These are phyloP conservation scores for Racocetra persica DNA, from an alignment of 371 early-diverging fungal species.

Conservation along the genomic window DNA sequence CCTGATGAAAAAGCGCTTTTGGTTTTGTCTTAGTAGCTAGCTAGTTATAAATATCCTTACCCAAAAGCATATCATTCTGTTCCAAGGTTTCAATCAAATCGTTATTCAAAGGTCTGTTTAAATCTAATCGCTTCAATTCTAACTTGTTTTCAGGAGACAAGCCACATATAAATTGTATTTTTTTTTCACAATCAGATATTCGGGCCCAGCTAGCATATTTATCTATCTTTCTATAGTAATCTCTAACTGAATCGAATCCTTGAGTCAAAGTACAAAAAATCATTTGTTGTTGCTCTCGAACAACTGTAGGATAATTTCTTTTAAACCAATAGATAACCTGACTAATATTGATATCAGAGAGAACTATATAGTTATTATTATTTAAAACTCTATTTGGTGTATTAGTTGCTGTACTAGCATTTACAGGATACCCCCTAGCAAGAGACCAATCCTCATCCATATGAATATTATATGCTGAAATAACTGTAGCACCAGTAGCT, in stretches of 20 bases:
- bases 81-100: neutral
- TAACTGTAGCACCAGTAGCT: neutral
- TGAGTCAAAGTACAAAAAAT: no score
- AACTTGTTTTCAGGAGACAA: no score
- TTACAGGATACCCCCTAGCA: neutral
- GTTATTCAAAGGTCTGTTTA: neutral
- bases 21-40: neutral
- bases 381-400: slow-evolving; percentile 11
- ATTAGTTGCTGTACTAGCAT: neutral
- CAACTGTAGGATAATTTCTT: slow-evolving; percentile 28
- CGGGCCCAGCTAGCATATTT: no score
- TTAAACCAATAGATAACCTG: slow-evolving; percentile 34
- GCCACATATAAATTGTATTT: no score
- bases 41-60: no score
- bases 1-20: neutral
- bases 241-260: no score
- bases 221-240: no score
- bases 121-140: no score
- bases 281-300: no score
- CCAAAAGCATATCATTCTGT: neutral
- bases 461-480: neutral
- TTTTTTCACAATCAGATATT: no score
- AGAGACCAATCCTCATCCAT: slow-evolving; percentile 1
- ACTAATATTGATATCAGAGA: slow-evolving; percentile 9
- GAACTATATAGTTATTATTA: neutral